Base-by-base conservation (phyloP, 768 basidiomycete species). In the Lactifluus subvellereus region DNA sequence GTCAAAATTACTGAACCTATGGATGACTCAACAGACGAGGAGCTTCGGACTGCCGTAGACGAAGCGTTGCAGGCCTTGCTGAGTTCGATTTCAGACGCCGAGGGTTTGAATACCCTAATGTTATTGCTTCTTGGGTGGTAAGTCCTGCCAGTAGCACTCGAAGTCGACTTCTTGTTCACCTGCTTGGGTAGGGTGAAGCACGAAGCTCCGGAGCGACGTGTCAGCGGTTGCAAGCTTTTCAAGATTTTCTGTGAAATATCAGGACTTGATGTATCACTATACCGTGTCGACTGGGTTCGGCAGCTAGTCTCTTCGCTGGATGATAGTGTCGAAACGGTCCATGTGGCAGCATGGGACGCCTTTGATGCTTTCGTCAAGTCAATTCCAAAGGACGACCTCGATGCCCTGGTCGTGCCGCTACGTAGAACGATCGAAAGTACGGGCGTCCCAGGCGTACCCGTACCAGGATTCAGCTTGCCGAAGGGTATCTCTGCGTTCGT, bases 211-310 rank as follows among this genome's bases (percentile, higher is more conserved):
- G 76, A 71, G 30, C 83, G 94, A 22, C 86, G 95, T 43, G 84
- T 88, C 55, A 92, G 84, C 60, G 88, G 90, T 3, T 90, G 88
- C 76, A 77, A 82, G 37, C 76, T 95, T 50, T 91, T 98, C 72
- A 77, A 84, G 3, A 77, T 81, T 1, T 94, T 98, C 77, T 97
- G 94, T 71, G 85, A 91, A 67, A 87, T 83, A 52, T 88, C 91
- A 4, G 82, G 87, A 43, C 78, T 92, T 45, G 96, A 98, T 71
- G 81, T 84, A 0, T 86, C 89, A 0, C 73, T 94, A 27, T 98
- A 98, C 74, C 86, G 90, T 20, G 77, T 94, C 66, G 97, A 98
- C 72, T 98, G 96, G 94, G 83, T 98, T 59, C 86, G 95, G 8
- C 91, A 94, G 66, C 80, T 98, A 16, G 78, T 98, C 7, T 82